Conservation (phyloP, 2,329 filamentous ascomycete species). For the Colletotrichum tofieldiae region DNA sequence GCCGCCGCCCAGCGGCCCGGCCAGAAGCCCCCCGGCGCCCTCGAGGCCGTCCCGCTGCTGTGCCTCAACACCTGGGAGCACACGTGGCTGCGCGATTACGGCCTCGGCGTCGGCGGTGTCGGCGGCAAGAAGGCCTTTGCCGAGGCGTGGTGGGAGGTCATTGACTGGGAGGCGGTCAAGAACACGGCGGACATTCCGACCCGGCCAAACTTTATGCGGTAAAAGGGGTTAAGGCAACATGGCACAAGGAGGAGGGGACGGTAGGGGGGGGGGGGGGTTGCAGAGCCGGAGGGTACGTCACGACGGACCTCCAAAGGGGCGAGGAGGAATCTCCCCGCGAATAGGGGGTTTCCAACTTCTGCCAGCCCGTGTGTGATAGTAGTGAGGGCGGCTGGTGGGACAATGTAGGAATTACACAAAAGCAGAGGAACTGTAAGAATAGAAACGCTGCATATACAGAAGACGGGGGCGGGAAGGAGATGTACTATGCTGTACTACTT, state of each 20-base stretch:
- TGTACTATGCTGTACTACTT: constrained; percentile 42
- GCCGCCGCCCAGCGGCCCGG: constrained; percentile 45
- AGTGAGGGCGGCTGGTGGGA: not conserved
- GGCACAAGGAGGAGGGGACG: not conserved
- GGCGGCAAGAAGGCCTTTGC: constrained; percentile 84
- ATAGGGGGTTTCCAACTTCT: not conserved
- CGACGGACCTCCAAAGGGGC: not conserved
- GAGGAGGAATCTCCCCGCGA: not conserved
- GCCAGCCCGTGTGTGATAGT: not conserved
- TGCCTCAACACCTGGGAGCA: constrained; percentile 99
- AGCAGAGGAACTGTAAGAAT: constrained; percentile 37
- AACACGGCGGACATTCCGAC: constrained; percentile 45
- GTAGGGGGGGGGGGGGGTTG: not conserved
- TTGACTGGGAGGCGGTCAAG: constrained; percentile 87
- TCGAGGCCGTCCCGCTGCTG: constrained; percentile 81
- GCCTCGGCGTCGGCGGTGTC: constrained; percentile 69
- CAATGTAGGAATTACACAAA: constrained; percentile 39
- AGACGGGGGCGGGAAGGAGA: constrained; percentile 2
- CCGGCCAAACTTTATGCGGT: constrained; percentile 30
- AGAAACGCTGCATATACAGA: constrained; percentile 40
- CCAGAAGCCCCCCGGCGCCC: constrained; percentile 74
- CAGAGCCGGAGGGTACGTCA: not conserved
- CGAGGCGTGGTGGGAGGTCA: constrained; percentile 87
- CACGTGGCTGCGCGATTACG: constrained; percentile 88
- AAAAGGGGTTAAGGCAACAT: not conserved